Conservation (phyloP, 352 stramenopile species). For the Stramenopiles sp. region DNA sequence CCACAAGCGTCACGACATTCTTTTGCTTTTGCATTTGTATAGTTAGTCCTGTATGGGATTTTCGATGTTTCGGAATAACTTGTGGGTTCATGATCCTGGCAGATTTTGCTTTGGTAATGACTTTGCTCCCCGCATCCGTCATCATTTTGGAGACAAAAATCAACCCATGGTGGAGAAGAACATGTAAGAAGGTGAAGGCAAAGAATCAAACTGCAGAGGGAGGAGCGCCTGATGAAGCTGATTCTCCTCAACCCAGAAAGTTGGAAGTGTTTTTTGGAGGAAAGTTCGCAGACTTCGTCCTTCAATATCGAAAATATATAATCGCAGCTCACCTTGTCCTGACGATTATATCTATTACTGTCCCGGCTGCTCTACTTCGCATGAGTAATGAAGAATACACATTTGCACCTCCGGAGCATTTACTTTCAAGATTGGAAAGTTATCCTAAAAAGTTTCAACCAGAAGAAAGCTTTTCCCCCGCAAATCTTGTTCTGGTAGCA, state of each 20-base stretch:
- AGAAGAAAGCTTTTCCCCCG: background rate
- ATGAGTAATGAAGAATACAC: constrained; percentile 1
- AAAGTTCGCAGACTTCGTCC: background rate
- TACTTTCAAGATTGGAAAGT: background rate
- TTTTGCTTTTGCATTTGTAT: constrained; percentile 17
- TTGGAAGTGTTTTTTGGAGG: constrained; percentile 1
- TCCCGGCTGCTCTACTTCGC: background rate
- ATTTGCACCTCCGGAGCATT: background rate
- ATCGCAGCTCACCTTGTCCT: background rate
- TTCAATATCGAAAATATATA: background rate
- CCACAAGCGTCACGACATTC: constrained; percentile 18
- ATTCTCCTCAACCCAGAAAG: background rate
- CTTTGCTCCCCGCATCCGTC: constrained; percentile 18
- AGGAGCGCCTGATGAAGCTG: background rate
- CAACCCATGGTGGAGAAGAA: background rate
- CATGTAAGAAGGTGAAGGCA: background rate
- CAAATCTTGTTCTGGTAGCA: background rate
- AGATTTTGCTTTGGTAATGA: constrained; percentile 22
- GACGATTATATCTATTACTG: background rate
- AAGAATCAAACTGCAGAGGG: background rate
- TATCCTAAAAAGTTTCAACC: background rate
- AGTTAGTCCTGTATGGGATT: constrained; percentile 14
- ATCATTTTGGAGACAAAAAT: constrained; percentile 16
- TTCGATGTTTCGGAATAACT: constrained; percentile 21
- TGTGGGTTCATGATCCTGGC: constrained; percentile 16